Base-by-base conservation (phyloP, 2,329 filamentous ascomycete species). In the Cladobotryum mycophilum region DNA sequence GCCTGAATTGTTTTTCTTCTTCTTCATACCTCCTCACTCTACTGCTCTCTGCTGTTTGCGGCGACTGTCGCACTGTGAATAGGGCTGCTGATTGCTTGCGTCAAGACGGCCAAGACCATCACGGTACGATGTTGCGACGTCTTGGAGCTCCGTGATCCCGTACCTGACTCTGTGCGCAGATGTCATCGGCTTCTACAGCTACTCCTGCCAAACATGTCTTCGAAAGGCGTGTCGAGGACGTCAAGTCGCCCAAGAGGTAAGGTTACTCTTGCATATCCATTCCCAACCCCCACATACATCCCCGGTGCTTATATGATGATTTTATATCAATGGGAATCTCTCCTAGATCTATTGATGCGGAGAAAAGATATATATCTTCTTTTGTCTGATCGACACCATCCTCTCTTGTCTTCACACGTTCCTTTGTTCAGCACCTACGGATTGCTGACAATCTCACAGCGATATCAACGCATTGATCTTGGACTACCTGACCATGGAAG, bases 321-420 rank as follows among this genome's bases (percentile, higher is more conserved):
- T 79, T 73, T 74, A 79, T 84, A 85, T 88, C 85, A 95, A 96
- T 99, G 93, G 93, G 93, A 99, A 99, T 99, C 93, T 99, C 95
- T 99, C 93, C 87, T 89, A 97, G 88, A 80, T 44, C 25, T 82
- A 76, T 73, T 69, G 72, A 80, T 99, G 93, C 88, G 86, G 93
- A 99, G 84, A 89, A 84, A 70, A 74, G 78, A 85, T 88, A 69
- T 67, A 55, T 60, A 44, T 68, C 63, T 84, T 88, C 82, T 82
- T 73, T 79, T 79, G 84, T 67, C 48, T 49, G 41, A 47, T 42
- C 37, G 38, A 17, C 33, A 36, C 15, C 9, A 9, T 41, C 14
- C 17, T 45, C 15, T 18, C 25, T 47, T 49, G 33, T 30, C 17
- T 46, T 47, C 47, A 25, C 14, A 11, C 47, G 25, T 17, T 25